Percentiles rank a stretch among this genome's conserved stretches.
Conservation (phyloP, 2,329 filamentous ascomycete genomes). For the Mycosphaerella arachidis region DNA sequence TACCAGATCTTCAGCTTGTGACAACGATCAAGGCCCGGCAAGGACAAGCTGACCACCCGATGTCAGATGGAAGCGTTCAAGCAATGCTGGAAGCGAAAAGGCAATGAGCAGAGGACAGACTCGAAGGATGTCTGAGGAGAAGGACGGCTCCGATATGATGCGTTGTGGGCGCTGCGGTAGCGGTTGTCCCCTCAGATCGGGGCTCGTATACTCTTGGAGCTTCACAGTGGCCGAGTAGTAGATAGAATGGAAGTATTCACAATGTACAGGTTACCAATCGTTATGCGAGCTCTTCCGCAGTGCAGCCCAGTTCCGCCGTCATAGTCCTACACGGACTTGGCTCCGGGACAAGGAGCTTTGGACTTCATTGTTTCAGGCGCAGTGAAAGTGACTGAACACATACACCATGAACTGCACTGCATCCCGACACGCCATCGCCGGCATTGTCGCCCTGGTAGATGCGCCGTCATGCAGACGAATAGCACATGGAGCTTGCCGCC, state of each 20-base stretch:
- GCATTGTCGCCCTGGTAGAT: slow-evolving; percentile 19
- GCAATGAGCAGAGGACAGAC: slow-evolving; percentile 77
- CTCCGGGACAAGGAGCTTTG: neutral
- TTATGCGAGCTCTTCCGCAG: neutral
- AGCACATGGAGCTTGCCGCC: slow-evolving; percentile 2
- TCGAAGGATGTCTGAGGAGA: slow-evolving; percentile 60
- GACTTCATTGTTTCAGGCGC: neutral
- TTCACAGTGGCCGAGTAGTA: neutral
- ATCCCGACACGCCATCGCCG: slow-evolving; percentile 22
- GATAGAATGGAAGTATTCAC: neutral
- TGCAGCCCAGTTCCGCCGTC: neutral
- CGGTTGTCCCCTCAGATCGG: neutral
- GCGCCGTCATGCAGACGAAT: slow-evolving; percentile 12
- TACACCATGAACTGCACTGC: slow-evolving; percentile 17
- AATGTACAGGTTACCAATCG: neutral
- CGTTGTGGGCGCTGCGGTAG: too few relatives aligned
- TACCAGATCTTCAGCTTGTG: slow-evolving; percentile 6
- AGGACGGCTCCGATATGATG: neutral
- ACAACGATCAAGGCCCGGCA: neutral
- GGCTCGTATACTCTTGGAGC: neutral
- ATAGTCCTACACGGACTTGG: neutral
- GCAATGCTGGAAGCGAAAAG: slow-evolving; percentile 84
- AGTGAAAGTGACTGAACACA: slow-evolving; percentile 1
- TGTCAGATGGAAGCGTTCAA: slow-evolving; percentile 81
- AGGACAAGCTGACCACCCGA: slow-evolving; percentile 12